These are phyloP conservation scores for Tuber brumale DNA, from an alignment of 495 filamentous ascomycete genomes.

Conservation along the genomic window DNA sequence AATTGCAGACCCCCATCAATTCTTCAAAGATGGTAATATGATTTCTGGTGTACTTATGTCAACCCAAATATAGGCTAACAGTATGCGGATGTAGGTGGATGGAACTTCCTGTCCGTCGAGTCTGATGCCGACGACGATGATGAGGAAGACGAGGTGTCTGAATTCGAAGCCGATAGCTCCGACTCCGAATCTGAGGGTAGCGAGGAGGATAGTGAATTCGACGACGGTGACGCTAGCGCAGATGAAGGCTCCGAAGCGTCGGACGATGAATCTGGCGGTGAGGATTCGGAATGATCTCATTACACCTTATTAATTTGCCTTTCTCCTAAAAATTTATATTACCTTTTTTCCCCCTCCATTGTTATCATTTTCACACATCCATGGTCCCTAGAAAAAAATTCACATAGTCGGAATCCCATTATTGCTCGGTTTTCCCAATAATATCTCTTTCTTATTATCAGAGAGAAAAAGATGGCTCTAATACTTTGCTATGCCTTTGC, in stretches of 20 bases:
- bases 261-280: constrained; percentile 42
- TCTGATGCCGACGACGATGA: constrained; percentile 76
- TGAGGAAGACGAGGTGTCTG: constrained; percentile 79
- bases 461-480: constrained; percentile 22
- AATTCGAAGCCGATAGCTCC: constrained; percentile 80
- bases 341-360: not conserved
- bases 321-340: not conserved
- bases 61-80: constrained; percentile 9
- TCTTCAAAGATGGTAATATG: constrained; percentile 72
- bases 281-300: constrained; percentile 34
- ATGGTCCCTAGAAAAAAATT: not conserved
- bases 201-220: constrained; percentile 83
- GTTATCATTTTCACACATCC: not conserved
- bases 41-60: not conserved
- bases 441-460: constrained; percentile 9
- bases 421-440: not conserved
- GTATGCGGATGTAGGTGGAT: constrained; percentile 50
- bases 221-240: constrained; percentile 57
- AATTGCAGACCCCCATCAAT: constrained; percentile 80
- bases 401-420: not conserved
- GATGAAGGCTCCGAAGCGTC: constrained; percentile 48
- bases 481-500: constrained; percentile 16
- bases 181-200: constrained; percentile 75
- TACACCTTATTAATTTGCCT: not conserved
- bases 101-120: constrained; percentile 84